phyloP scores from a whole-genome alignment of 2,329 filamentous ascomycete species.

The Capronia epimyces region DNA sequence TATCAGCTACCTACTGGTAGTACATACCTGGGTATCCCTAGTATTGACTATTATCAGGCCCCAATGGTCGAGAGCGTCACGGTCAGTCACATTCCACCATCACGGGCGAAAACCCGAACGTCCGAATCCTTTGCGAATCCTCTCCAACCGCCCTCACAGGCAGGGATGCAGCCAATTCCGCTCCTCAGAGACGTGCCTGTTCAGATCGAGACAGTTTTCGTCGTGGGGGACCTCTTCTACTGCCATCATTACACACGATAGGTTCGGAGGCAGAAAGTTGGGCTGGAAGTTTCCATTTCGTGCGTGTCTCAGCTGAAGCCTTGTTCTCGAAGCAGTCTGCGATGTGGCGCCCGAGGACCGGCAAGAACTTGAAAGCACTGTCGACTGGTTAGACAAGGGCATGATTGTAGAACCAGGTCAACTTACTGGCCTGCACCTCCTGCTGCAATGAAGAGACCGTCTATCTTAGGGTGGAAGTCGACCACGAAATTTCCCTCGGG shows the following conservation, averaged over 20 bases:
- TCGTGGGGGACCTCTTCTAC: slow-evolving; percentile 32
- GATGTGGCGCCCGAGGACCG: slow-evolving; percentile 59
- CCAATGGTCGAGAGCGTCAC: too few relatives aligned
- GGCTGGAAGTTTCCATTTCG: slow-evolving; percentile 51
- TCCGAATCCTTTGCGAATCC: too few relatives aligned
- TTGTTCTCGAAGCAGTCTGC: slow-evolving; percentile 49
- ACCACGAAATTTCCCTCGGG: slow-evolving; percentile 65
- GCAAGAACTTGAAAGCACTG: slow-evolving; percentile 61
- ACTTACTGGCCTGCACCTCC: slow-evolving; percentile 46
- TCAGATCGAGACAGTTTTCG: slow-evolving; percentile 28
- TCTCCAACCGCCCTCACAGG: too few relatives aligned
- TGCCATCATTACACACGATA: slow-evolving; percentile 31
- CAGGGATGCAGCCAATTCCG: too few relatives aligned
- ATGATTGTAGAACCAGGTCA: background rate
- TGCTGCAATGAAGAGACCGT: slow-evolving; percentile 44
- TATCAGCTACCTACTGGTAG: too few relatives aligned
- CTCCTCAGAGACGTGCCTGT: slow-evolving; percentile 28
- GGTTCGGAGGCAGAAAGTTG: slow-evolving; percentile 20
- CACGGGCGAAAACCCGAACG: too few relatives aligned
- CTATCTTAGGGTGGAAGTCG: slow-evolving; percentile 60
- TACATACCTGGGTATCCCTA: too few relatives aligned
- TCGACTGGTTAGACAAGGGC: background rate
- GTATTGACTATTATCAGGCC: too few relatives aligned
- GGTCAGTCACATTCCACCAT: too few relatives aligned
- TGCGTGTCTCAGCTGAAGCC: slow-evolving; percentile 48